Evolutionary conservation across 1,284 basidiomycete genomes (phyloP), one percentile per base, ranked within the genome.

Genomic region (Naganishia albida): DNA sequence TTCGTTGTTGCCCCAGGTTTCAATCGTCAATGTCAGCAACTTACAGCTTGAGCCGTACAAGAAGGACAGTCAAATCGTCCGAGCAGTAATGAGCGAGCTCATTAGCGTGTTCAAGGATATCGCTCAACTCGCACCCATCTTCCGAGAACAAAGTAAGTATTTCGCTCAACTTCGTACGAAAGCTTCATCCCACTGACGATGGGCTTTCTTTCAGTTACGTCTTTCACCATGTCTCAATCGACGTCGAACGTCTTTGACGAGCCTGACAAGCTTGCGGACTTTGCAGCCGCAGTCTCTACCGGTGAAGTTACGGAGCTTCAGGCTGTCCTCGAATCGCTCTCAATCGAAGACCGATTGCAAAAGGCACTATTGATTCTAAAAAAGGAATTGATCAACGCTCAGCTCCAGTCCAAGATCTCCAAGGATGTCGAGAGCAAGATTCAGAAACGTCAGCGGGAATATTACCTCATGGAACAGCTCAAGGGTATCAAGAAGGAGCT

Each of bases 401-500:
- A 98, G 77, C 81, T 98, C 51, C 95, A 98, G 80, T 88, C 86
- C 77, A 97, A 97, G 81, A 90, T 99, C 67, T 88, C 89, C 15
- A 86, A 91, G 46, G 95, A 99, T 72, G 93, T 99, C 25, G 93
- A 99, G 77, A 86, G 82, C 82, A 97, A 97, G 83, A 97, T 99
- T 68, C 93, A 93, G 55, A 98, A 98, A 80, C 85, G 94, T 16
- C 95, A 99, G 77, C 84, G 94, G 67, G 96, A 99, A 81, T 98
- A 96, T 76, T 98, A 96, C 79, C 83, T 99, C 66, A 94, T 93
- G 90, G 96, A 99, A 79, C 96, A 99, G 80, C 85, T 99, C 68
- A 97, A 96, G 80, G 93, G 92, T 1, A 99, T 99, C 81, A 98
- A 99, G 84, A 96, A 95, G 82, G 96, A 98, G 80, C 84, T 99